Conservation (phyloP, 2,329 filamentous ascomycete species). For the Beauveria sp. region DNA sequence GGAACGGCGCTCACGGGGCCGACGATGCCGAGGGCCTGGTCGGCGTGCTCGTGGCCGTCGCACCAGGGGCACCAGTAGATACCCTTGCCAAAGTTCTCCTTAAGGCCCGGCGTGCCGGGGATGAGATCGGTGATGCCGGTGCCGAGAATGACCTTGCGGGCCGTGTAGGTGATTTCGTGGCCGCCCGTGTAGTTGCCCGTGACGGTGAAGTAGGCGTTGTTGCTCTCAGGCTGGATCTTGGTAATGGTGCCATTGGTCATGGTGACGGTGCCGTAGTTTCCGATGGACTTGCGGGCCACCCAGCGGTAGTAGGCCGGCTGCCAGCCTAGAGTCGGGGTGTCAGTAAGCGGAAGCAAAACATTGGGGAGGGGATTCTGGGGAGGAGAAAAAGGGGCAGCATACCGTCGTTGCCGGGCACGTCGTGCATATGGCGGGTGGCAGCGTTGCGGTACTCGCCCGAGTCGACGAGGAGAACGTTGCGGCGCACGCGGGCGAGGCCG, state of each 20-base stretch:
- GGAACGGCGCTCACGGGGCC: conserved; percentile 46
- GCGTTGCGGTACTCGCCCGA: conserved; percentile 51
- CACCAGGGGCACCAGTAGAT: conserved; percentile 61
- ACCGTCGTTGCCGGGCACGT: conserved; percentile 55
- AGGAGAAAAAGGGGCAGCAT: conserved; percentile 6
- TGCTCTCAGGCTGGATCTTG: conserved; percentile 29
- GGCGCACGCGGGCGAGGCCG: conserved; percentile 49
- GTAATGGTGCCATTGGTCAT: conserved; percentile 47
- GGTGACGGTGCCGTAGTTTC: conserved; percentile 40
- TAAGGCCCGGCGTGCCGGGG: conserved; percentile 45
- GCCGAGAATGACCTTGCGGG: conserved; percentile 49
- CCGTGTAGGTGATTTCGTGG: conserved; percentile 27
- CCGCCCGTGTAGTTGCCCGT: conserved; percentile 14
- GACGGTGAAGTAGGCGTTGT: conserved; percentile 28
- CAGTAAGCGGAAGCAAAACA: neutral
- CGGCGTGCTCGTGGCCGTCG: conserved; percentile 53
- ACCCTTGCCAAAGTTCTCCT: conserved; percentile 49
- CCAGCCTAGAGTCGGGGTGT: conserved; percentile 34
- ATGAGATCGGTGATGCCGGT: conserved; percentile 50
- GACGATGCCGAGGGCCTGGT: conserved; percentile 49
- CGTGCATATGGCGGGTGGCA: conserved; percentile 51
- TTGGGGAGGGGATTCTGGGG: neutral
- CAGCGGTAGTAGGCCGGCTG: conserved; percentile 47
- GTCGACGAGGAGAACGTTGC: conserved; percentile 49
- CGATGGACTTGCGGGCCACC: conserved; percentile 44